Evolutionary conservation across 208 protist genomes (phyloP), one percentile per base, ranked within the genome.

Genomic region (Angomonas ambiguus): DNA sequence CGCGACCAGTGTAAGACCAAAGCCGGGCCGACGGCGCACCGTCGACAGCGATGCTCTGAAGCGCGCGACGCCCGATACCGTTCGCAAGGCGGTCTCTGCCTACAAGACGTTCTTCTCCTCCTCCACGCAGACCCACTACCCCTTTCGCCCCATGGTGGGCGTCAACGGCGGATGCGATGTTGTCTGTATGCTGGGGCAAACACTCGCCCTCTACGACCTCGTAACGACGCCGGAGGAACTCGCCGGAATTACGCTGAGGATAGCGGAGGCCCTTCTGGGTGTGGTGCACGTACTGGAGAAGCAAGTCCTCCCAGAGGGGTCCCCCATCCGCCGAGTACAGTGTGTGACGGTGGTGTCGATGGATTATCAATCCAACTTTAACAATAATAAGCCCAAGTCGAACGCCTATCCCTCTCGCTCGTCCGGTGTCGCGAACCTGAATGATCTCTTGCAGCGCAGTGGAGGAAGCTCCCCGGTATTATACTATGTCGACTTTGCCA

Each of bases 141-240:
- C 85, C 3, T 91, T 94, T 57, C 79, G 81, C 18, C 84, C 84
- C 6, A 75, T 83, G 65, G 75, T 87, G 4, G 82, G 84, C 20
- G 68, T 88, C 25, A 94, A 94, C 70, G 77, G 79, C 32, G 88
- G 88, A 38, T 94, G 88, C 72, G 88, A 94, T 62, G 80, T 94
- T 0, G 88, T 94, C 27, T 86, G 75, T 38, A 53, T 94, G 31
- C 69, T 78, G 27, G 85, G 82, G 4, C 61, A 77, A 35, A 88
- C 84, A n/a, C 62, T 94, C 25, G 74, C 69, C 16, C 59, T 91
- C 5, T 94, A 91, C 72, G 83, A 91, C 65, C 67, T 94, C 33
- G 78, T 91, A n/a, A 87, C 77, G 0, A 77, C 62, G n/a, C 72
- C 71, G 10, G 77, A 79, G 55, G 80, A 82, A 63, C 73, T 86